Base-by-base conservation (phyloP, 495 filamentous ascomycete species). In the Cercophora scortea region DNA sequence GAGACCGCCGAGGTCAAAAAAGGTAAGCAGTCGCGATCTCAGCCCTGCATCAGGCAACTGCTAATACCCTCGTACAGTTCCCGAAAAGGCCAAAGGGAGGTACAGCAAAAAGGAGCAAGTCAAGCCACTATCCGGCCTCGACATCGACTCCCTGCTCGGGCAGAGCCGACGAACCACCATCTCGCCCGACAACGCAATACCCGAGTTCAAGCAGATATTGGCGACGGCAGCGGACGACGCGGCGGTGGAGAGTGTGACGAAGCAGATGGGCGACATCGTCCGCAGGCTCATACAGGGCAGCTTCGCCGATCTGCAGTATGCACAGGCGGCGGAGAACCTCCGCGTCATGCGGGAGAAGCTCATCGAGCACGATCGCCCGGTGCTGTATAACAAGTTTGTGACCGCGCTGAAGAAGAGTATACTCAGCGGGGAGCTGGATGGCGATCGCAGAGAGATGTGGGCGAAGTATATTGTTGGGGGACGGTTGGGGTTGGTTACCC, bases 81-180 rank as follows among this genome's bases (percentile, higher is more conserved):
- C 90, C 7, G 87, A 86, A 3, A 95, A 91, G 62, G 77, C 80
- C n/a, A 85, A 87, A 63, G 84, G 86, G 45, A 81, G 79, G 39
- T 87, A 84, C 59, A 79, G 82, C 53, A 74, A 76, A 33, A 85
- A 83, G 17, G 80, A 91, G 34, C 71, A 79, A 9, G 79, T 85
- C 54, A 90, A 89, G 53, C 94, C 94, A 0, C 83, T 95, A 33
- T 99, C 94, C 0, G 92, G 90, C 15, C 84, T 99, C 15, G 86
- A 99, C 59, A 79, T 96, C 49, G 85, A 89, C 53, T 78, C 79
- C 1, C 83, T 96, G 15, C 83, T 95, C 19, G 75, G 77, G 42
- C 71, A 63, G 71, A 81, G 59, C 49, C 52, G 52, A 35, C 65
- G 66, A 40, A 68, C 70, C 39, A 85, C 79, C 51, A 90, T 99